Evolutionary conservation across 2,329 filamentous ascomycete species (phyloP).

Genomic region (Tolypocladium paradoxum): DNA sequence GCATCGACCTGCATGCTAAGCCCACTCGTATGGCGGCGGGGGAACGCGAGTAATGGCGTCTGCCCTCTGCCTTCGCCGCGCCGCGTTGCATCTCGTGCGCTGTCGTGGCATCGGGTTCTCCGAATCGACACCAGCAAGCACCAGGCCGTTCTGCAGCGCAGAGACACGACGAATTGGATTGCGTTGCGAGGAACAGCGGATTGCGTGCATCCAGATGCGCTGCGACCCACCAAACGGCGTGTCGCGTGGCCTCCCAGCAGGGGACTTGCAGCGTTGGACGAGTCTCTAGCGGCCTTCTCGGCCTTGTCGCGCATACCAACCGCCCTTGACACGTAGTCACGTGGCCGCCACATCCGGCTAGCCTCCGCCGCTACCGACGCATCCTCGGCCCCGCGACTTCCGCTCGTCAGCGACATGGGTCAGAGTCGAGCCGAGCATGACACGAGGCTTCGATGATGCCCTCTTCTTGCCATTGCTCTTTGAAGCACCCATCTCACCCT

Average conservation of each 20-base stretch:
- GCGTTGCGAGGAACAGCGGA: too few species aligned
- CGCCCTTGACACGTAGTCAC: slow-evolving; percentile 23
- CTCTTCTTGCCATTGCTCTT: not conserved
- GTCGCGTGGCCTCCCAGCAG: not conserved
- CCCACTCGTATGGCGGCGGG: too few species aligned
- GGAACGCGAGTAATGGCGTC: not conserved
- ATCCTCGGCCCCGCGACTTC: not conserved
- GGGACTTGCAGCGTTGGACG: not conserved
- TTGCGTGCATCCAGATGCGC: not conserved
- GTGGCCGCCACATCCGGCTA: slow-evolving; percentile 7
- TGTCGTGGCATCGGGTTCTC: not conserved
- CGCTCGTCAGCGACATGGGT: not conserved
- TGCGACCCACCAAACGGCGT: not conserved
- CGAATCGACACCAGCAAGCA: not conserved
- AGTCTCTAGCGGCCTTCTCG: not conserved
- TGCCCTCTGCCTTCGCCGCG: not conserved
- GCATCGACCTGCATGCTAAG: not conserved
- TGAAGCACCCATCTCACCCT: too few species aligned
- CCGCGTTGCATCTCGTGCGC: not conserved
- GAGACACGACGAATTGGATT: too few species aligned
- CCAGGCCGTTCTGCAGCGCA: too few species aligned
- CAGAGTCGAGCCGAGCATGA: not conserved
- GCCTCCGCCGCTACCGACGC: not conserved
- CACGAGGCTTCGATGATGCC: not conserved
- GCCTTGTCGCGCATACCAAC: slow-evolving; percentile 9